Evolutionary conservation across 1,284 basidiomycete species (phyloP).

Genomic region (Puccinia novopanici): DNA sequence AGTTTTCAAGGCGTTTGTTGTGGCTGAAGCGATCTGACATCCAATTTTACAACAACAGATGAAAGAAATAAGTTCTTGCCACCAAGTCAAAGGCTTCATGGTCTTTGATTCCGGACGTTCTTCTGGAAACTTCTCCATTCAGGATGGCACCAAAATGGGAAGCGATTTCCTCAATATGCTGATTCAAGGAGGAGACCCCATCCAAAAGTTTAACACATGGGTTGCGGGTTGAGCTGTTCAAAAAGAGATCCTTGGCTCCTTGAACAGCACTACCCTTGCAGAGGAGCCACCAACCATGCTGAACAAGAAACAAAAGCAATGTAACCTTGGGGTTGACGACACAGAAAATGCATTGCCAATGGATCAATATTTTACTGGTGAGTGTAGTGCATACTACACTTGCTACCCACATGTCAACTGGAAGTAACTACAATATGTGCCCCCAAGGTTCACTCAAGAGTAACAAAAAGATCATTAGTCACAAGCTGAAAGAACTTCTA

Average conservation of each 20-base stretch:
- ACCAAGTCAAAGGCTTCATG: not conserved
- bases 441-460: not conserved
- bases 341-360: not conserved
- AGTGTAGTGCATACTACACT: too few species aligned
- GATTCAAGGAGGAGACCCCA: not conserved
- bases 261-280: too few species aligned
- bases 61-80: not conserved
- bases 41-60: not conserved
- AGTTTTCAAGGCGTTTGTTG: too few species aligned
- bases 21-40: too few species aligned
- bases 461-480: not conserved
- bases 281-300: not conserved
- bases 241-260: not conserved
- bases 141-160: not conserved
- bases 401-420: not conserved
- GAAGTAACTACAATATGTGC: too few species aligned
- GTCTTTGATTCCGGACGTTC: not conserved
- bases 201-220: conserved; percentile 2
- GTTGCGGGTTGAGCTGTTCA: not conserved
- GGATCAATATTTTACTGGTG: not conserved
- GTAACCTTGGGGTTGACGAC: not conserved
- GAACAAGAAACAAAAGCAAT: not conserved
- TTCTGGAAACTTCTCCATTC: conserved; percentile 3
- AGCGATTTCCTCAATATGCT: not conserved
- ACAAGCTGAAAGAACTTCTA: not conserved